phyloP scores from a whole-genome alignment of 441 rosid genomes.

The Sinapis alba region DNA sequence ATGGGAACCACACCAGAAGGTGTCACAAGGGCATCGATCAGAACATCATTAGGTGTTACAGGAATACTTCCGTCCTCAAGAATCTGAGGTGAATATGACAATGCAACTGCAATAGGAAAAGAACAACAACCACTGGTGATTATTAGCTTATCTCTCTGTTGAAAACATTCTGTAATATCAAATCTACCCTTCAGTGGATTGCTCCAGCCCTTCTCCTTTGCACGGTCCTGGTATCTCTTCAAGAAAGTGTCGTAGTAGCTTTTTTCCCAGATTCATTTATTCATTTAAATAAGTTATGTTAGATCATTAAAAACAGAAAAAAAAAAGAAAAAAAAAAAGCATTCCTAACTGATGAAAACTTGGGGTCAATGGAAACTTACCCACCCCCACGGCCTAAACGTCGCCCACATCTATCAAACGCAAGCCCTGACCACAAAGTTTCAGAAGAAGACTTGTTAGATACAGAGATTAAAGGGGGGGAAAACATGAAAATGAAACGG shows the following conservation, averaged over 20 bases:
- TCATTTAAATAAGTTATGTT: slow-evolving; percentile 18
- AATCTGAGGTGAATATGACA: slow-evolving; percentile 80
- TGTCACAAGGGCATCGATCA: slow-evolving; percentile 74
- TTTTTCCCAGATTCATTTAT: slow-evolving; percentile 21
- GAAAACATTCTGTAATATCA: not conserved
- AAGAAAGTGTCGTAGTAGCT: slow-evolving; percentile 88
- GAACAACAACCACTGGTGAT: not conserved
- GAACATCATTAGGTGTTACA: slow-evolving; percentile 57
- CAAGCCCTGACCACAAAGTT: slow-evolving; percentile 65
- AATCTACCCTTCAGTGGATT: slow-evolving; percentile 70
- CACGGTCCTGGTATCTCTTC: slow-evolving; percentile 67
- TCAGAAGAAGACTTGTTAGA: not conserved
- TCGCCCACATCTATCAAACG: slow-evolving; percentile 85
- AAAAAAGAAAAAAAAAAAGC: not conserved
- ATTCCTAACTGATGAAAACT: not conserved
- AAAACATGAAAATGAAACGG: not conserved
- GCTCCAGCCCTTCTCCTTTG: slow-evolving; percentile 65
- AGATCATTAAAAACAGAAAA: not conserved
- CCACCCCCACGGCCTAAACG: slow-evolving; percentile 98
- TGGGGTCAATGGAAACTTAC: slow-evolving; percentile 47
- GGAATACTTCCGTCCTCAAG: slow-evolving; percentile 70
- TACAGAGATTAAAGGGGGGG: not conserved
- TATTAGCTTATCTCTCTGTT: not conserved
- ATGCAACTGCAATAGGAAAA: slow-evolving; percentile 60
- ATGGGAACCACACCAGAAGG: slow-evolving; percentile 71